phyloP scores from a whole-genome alignment of 805 yeast species.

The Limtongia smithiae region DNA sequence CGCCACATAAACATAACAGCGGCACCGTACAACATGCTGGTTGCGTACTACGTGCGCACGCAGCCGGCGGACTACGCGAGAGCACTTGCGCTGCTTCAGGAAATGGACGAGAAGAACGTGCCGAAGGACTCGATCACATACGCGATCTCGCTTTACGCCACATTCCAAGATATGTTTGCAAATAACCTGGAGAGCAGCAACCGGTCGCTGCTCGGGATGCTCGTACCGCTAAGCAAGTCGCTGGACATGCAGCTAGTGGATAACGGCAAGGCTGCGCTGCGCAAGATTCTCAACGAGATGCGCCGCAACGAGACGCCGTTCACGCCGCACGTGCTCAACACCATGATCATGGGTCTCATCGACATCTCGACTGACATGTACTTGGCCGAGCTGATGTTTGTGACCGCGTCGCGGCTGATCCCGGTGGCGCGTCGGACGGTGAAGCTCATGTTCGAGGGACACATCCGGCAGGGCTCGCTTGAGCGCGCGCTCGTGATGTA shows the following conservation, averaged over 20 bases:
- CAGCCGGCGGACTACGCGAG: not conserved
- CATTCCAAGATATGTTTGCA: slow-evolving; percentile 9
- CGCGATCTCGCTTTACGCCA: slow-evolving; percentile 14
- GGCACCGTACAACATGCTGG: slow-evolving; percentile 11
- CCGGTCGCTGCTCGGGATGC: not conserved
- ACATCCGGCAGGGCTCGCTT: slow-evolving; percentile 13
- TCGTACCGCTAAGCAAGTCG: not conserved
- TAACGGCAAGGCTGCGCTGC: slow-evolving; percentile 3
- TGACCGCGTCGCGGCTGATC: not conserved
- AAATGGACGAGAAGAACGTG: slow-evolving; percentile 6
- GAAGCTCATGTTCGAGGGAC: slow-evolving; percentile 12
- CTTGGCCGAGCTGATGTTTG: slow-evolving; percentile 9
- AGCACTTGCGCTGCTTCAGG: slow-evolving; percentile 1
- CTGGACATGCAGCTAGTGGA: not conserved
- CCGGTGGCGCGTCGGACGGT: slow-evolving; percentile 11
- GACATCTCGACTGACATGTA: slow-evolving; percentile 21
- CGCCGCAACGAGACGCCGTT: slow-evolving; percentile 4
- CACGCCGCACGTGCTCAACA: slow-evolving; percentile 16
- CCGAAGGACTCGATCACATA: slow-evolving; percentile 16
- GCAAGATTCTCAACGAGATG: slow-evolving; percentile 14
- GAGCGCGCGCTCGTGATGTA: slow-evolving; percentile 12
- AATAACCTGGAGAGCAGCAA: not conserved
- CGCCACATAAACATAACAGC: not conserved
- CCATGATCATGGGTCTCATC: slow-evolving; percentile 16
- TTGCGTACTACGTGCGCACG: slow-evolving; percentile 12